Evolutionary conservation across 495 filamentous ascomycete species (phyloP).

Genomic region (Podospora pseudoanserina): DNA sequence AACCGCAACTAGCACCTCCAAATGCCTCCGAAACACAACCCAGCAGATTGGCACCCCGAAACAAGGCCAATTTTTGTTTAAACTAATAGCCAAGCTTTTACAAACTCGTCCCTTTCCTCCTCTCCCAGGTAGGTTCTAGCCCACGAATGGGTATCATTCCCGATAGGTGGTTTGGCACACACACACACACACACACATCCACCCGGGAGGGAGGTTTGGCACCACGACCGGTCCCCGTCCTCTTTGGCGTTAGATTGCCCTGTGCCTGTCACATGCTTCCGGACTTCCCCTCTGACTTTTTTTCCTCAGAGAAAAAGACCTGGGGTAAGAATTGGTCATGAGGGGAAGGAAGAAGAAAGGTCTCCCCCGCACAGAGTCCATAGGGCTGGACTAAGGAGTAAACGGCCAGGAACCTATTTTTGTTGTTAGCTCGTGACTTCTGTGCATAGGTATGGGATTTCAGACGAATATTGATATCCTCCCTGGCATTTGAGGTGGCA

Average conservation of each 20-base stretch:
- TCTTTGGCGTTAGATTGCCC: background rate
- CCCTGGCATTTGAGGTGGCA: too few species aligned
- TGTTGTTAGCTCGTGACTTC: too few species aligned
- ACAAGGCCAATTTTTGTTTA: background rate
- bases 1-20: background rate
- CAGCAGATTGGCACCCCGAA: background rate
- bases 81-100: background rate
- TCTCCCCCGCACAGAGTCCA: too few species aligned
- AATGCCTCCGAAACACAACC: background rate
- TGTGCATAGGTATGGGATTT: too few species aligned
- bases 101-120: background rate
- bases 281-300: background rate
- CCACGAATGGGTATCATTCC: background rate
- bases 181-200: too few species aligned
- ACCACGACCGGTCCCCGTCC: background rate
- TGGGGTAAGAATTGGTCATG: too few species aligned
- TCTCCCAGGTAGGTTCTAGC: background rate
- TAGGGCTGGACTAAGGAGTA: too few species aligned
- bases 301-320: too few species aligned
- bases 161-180: background rate
- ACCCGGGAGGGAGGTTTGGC: too few species aligned
- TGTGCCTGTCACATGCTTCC: background rate
- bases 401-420: too few species aligned
- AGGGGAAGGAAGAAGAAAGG: too few species aligned
- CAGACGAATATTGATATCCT: too few species aligned